phyloP scores from a whole-genome alignment of 2,329 filamentous ascomycete species.

The Cladophialophora bantiana region DNA sequence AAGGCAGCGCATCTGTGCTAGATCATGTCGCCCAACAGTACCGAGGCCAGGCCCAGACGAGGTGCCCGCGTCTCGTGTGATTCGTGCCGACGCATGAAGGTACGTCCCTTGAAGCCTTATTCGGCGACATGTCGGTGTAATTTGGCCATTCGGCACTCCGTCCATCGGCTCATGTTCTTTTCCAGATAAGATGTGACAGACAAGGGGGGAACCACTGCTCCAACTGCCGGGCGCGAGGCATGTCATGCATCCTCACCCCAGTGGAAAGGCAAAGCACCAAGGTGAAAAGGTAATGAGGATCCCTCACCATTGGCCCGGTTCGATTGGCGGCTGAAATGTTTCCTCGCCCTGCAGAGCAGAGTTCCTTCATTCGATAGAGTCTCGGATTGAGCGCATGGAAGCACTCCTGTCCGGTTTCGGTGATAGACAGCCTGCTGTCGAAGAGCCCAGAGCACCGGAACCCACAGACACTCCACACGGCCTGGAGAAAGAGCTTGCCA shows the following conservation, averaged over 20 bases:
- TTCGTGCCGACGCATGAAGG: conserved; percentile 25
- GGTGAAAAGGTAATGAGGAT: conserved; percentile 20
- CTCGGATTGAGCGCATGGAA: conserved; percentile 29
- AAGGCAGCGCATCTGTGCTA: not conserved
- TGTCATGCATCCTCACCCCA: conserved; percentile 21
- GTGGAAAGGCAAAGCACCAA: conserved; percentile 13
- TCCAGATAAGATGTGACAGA: conserved; percentile 26
- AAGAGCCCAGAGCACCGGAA: not conserved
- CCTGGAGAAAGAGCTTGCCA: conserved; percentile 23
- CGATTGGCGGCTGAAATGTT: not conserved
- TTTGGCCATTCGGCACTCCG: not conserved
- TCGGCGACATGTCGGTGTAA: not conserved
- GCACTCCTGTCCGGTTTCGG: conserved; percentile 17
- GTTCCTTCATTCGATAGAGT: conserved; percentile 30
- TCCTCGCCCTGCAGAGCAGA: conserved; percentile 16
- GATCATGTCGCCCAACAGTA: not conserved
- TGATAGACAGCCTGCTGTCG: not conserved
- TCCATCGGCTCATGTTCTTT: not conserved
- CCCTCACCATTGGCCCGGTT: not conserved
- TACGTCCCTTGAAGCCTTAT: conserved; percentile 11
- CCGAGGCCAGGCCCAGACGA: not conserved
- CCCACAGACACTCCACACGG: not conserved
- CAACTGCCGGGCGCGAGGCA: conserved; percentile 22
- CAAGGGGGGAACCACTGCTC: conserved; percentile 21
- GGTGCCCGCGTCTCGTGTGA: conserved; percentile 17